Base-by-base conservation (phyloP, 495 filamentous ascomycete species). In the Cercophora sp. region DNA sequence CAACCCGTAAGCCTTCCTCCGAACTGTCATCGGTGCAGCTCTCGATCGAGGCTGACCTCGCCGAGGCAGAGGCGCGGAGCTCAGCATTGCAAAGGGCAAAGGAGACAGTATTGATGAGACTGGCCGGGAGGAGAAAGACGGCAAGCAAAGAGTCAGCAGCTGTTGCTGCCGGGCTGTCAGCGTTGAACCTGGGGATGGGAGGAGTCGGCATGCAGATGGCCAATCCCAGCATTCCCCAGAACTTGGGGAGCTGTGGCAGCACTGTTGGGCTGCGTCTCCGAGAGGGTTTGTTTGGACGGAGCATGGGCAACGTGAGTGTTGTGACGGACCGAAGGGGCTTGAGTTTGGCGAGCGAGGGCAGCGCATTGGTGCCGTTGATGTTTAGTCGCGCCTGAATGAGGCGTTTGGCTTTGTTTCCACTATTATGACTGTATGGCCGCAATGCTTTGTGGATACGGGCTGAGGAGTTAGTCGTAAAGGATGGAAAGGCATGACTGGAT, bases 331-430 rank as follows among this genome's bases (percentile, higher is more conserved):
- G 69, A 31, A 51, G 66, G 44, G 68, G 69, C 39, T 53, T 75
- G 44, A 69, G 70, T 40, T 54, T 76, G 58, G 71, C 69, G 15
- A 62, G 64, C 32, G 60, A 70, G 60, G 71, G 69, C 25, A 57
- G 42, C 39, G 64, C 62, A 23, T 37, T 73, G 55, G 77, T 79
- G 44, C 77, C 77, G 54, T 64, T 80, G 48, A 71, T 80, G 58
- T 77, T 79, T 50, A 77, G 72, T 64, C 69, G 76, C 51, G 59
- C 61, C 22, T 64, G n/a, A n/a, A n/a, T n/a, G n/a, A n/a, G n/a
- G n/a, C n/a, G n/a, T n/a, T n/a, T n/a, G n/a, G n/a, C n/a, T n/a
- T n/a, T n/a, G n/a, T n/a, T n/a, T n/a, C n/a, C n/a, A n/a, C n/a
- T n/a, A n/a, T n/a, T 39, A 15, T n/a, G 36, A 20, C 18, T 9